These are phyloP conservation scores for Abelmoschus esculentus DNA, from an alignment of 345 rosid genomes.

Conservation along the genomic window DNA sequence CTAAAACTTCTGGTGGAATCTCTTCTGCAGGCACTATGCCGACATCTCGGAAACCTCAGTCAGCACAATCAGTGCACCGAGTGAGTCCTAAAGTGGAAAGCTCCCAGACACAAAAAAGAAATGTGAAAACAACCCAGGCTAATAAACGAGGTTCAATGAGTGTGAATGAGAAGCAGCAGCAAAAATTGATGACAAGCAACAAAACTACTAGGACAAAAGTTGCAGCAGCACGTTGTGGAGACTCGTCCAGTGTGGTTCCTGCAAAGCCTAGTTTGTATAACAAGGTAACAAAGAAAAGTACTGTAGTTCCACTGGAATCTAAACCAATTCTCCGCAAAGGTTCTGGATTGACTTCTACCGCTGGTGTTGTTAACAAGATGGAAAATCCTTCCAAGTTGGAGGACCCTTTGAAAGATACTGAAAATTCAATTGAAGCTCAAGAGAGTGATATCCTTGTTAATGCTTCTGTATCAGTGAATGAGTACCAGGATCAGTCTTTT, in stretches of 20 bases:
- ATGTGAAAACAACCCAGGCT: conserved; percentile 21
- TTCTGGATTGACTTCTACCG: conserved; percentile 19
- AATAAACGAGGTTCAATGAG: conserved; percentile 22
- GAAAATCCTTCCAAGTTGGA: conserved; percentile 16
- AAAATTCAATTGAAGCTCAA: conserved; percentile 21
- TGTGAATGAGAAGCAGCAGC: conserved; percentile 29
- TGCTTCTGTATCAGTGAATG: conserved; percentile 20
- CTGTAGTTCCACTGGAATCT: conserved; percentile 50
- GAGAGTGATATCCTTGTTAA: conserved; percentile 23
- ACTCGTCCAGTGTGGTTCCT: conserved; percentile 23
- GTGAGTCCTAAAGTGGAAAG: conserved; percentile 36
- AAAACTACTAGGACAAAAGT: conserved; percentile 30
- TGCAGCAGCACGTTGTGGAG: conserved; percentile 23
- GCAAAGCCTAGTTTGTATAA: conserved; percentile 42
- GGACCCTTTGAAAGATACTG: conserved; percentile 23
- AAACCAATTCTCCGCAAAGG: conserved; percentile 48
- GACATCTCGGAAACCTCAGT: conserved; percentile 35
- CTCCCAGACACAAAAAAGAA: conserved; percentile 23
- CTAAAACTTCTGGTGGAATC: conserved; percentile 28
- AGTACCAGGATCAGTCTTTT: conserved; percentile 19
- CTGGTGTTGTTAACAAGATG: not conserved
- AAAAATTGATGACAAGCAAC: conserved; percentile 24
- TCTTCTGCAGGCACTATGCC: conserved; percentile 34
- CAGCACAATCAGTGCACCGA: conserved; percentile 27
- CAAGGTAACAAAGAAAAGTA: conserved; percentile 51